Conservation (phyloP, 768 basidiomycete species). For the Boletus pseudo-olivaceus region DNA sequence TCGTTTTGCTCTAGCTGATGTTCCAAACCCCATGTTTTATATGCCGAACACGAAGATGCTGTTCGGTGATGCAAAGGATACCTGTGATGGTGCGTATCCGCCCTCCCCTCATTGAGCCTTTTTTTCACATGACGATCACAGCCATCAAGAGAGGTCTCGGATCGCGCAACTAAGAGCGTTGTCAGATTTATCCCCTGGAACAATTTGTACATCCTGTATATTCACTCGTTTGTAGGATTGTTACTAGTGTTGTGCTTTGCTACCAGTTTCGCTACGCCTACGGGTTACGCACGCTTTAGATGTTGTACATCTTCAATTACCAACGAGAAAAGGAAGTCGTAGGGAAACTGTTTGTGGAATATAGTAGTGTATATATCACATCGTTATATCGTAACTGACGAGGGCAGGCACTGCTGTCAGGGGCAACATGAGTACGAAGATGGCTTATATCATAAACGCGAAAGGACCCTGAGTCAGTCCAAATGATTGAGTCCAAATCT, state of each 20-base stretch:
- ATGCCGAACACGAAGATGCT: slow-evolving; percentile 89
- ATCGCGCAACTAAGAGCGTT: slow-evolving; percentile 18
- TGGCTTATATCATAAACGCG: slow-evolving; percentile 19
- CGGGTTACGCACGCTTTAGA: neutral
- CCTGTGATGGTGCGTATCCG: slow-evolving; percentile 66
- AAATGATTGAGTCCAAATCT: slow-evolving; percentile 26
- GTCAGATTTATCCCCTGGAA: neutral
- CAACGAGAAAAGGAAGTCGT: neutral
- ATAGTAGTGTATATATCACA: slow-evolving; percentile 29
- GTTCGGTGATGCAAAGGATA: slow-evolving; percentile 89
- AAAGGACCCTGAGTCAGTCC: slow-evolving; percentile 19
- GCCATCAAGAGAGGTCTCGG: slow-evolving; percentile 64
- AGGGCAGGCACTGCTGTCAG: slow-evolving; percentile 6
- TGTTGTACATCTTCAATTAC: slow-evolving; percentile 8
- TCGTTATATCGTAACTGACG: slow-evolving; percentile 26
- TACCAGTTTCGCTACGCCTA: neutral
- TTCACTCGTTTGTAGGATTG: slow-evolving; percentile 18
- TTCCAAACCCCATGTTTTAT: slow-evolving; percentile 93
- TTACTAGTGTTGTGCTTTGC: neutral
- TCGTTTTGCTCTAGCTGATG: slow-evolving; percentile 56
- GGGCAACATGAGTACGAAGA: slow-evolving; percentile 14
- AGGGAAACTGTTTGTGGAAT: slow-evolving; percentile 15
- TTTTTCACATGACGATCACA: slow-evolving; percentile 21
- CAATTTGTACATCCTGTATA: slow-evolving; percentile 15
- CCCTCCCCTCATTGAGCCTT: neutral